phyloP scores from a whole-genome alignment of 2,329 filamentous ascomycete species.

The Phaeophleospora eucalypticola region DNA sequence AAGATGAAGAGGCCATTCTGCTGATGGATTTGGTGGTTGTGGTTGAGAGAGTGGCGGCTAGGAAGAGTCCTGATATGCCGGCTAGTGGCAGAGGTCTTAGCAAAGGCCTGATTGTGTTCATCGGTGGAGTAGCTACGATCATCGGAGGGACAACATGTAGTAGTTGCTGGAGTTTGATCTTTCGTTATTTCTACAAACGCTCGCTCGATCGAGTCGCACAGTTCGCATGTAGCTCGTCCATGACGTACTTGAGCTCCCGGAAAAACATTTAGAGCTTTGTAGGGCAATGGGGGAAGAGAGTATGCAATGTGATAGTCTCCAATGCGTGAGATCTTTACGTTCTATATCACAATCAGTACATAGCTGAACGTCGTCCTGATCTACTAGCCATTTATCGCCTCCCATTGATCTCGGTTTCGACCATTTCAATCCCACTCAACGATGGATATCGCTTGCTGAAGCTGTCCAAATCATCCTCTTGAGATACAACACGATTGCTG shows the following conservation, averaged over 20 bases:
- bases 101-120: conserved; percentile 1
- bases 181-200: too few species aligned
- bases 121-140: not conserved
- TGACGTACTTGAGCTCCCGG: not conserved
- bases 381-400: conserved; percentile 1
- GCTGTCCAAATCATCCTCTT: conserved; percentile 17
- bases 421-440: conserved; percentile 79
- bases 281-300: not conserved
- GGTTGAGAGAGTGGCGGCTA: conserved; percentile 10
- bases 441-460: conserved; percentile 87
- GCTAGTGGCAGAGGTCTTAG: conserved; percentile 13
- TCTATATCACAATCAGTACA: not conserved
- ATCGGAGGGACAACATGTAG: too few species aligned
- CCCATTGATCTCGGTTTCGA: conserved; percentile 49
- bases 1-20: conserved; percentile 5
- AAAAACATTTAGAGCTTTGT: not conserved
- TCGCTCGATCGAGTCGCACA: too few species aligned
- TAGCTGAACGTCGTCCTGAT: not conserved
- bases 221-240: too few species aligned
- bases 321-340: not conserved
- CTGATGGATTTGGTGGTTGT: conserved; percentile 3
- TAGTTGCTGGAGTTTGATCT: not conserved
- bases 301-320: not conserved
- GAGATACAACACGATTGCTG: not conserved
- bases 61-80: conserved; percentile 14